Percentiles rank a stretch among this genome's conserved stretches.
Evolutionary conservation across 1,284 basidiomycete genomes (phyloP).

Genomic region (Psilocybe mexicana): DNA sequence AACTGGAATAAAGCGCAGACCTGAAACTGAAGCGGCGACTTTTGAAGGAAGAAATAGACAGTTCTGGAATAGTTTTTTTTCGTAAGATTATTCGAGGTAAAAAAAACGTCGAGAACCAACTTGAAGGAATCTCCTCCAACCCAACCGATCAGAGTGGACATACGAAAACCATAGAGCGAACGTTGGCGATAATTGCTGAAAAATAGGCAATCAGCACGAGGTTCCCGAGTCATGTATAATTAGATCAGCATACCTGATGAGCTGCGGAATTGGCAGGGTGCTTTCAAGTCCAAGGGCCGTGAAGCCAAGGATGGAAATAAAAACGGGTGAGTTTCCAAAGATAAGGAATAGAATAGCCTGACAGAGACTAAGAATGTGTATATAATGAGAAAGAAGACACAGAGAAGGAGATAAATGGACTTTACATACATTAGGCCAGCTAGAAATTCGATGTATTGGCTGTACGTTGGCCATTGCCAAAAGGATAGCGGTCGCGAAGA

Average conservation of each 20-base stretch:
- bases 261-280: conserved; percentile 79
- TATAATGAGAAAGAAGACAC: conserved; percentile 15
- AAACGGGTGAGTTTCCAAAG: conserved; percentile 65
- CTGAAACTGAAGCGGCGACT: conserved; percentile 76
- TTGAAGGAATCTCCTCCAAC: conserved; percentile 81
- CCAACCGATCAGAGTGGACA: conserved; percentile 83
- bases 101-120: conserved; percentile 40
- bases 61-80: conserved; percentile 44
- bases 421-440: conserved; percentile 68
- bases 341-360: conserved; percentile 75
- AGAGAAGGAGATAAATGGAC: conserved; percentile 5
- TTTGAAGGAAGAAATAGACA: conserved; percentile 75
- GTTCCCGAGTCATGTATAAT: conserved; percentile 10
- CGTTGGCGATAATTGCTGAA: conserved; percentile 72
- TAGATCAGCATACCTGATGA: conserved; percentile 52
- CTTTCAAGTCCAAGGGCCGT: conserved; percentile 80
- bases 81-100: conserved; percentile 14
- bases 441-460: conserved; percentile 81
- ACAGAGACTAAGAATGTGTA: conserved; percentile 50
- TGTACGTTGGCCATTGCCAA: conserved; percentile 84
- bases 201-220: conserved; percentile 8
- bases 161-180: conserved; percentile 81
- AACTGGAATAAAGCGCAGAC: conserved; percentile 81
- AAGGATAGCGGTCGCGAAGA: conserved; percentile 75
- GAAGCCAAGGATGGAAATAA: conserved; percentile 73